These are phyloP conservation scores for Metschnikowia arizonensis DNA, from an alignment of 805 yeast genomes.

Conservation along the genomic window DNA sequence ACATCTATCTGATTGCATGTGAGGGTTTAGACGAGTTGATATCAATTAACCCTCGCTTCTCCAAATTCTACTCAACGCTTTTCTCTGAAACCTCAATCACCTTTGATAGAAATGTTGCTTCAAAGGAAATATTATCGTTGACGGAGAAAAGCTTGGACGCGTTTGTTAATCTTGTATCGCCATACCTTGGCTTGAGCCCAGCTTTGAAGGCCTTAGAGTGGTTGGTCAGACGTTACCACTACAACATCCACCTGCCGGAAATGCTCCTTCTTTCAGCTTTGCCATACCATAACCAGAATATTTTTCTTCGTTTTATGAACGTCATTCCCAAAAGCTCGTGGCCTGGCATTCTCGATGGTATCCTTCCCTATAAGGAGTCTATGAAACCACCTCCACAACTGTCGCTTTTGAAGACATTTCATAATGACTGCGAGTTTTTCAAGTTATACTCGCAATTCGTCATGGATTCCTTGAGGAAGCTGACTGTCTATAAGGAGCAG, in stretches of 20 bases:
- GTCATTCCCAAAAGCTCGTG: slow-evolving; percentile 55
- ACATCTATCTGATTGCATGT: slow-evolving; percentile 63
- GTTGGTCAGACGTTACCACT: slow-evolving; percentile 87
- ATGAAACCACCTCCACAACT: slow-evolving; percentile 61
- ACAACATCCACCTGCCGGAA: slow-evolving; percentile 79
- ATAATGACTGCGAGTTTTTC: slow-evolving; percentile 61
- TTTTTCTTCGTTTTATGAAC: slow-evolving; percentile 72
- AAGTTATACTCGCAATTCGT: slow-evolving; percentile 60
- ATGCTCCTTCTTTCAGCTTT: slow-evolving; percentile 62
- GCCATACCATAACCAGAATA: slow-evolving; percentile 73
- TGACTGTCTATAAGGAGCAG: slow-evolving; percentile 61
- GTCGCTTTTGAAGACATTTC: slow-evolving; percentile 68
- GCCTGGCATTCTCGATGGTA: slow-evolving; percentile 78
- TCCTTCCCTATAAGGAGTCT: slow-evolving; percentile 60
- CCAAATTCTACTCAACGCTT: slow-evolving; percentile 62
- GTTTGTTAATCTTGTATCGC: slow-evolving; percentile 69
- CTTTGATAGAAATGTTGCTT: slow-evolving; percentile 79
- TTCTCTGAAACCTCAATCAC: slow-evolving; percentile 78
- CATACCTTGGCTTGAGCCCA: slow-evolving; percentile 71
- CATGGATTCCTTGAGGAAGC: slow-evolving; percentile 46
- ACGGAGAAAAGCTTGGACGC: slow-evolving; percentile 71
- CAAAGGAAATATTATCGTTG: slow-evolving; percentile 70
- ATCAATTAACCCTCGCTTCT: slow-evolving; percentile 70
- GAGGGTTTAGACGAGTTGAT: slow-evolving; percentile 76
- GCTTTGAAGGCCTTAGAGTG: slow-evolving; percentile 86